Evolutionary conservation across 164 flowering plant genomes (phyloP), one percentile per base, ranked within the genome.

Genomic region (Macadamia tetraphylla): DNA sequence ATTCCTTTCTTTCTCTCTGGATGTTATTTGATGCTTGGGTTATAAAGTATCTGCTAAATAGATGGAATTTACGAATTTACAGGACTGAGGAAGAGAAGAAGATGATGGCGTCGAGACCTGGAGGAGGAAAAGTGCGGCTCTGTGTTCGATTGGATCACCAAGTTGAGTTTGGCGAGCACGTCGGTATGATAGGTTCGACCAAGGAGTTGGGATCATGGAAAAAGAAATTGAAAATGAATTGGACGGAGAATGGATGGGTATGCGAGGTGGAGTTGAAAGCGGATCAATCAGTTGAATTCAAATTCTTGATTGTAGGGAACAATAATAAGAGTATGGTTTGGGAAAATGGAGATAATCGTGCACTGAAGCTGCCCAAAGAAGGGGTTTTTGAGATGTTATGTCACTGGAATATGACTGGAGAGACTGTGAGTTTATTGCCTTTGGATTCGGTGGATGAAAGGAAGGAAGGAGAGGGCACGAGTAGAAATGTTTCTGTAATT

Each of bases 121-220:
- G 78, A 40, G 17, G 62, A 6, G 86, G 80, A 66, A 87, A 79
- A 70, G 88, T 86, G 62, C 64, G 18, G 62, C 63, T 93, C 12
- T 79, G 56, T 29, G 6, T 93, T 14, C 62, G 81, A 55, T 63
- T 94, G 55, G 78, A 85, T 69, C 97, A 94, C 70, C 98, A 88
- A 66, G 98, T 94, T 66, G 3, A 81, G 58, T 94, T 86, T 65
- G 98, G 98, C 1, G 96, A 91, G 75, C 76, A 73, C 58, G 85
- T 91, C 23, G 90, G 53, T 12, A 67, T 94, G 35, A 66, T 88
- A 58, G 98, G 98, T 35, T 89, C 97, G 0, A 56, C 74, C 0
- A 82, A 85, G 68, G 97, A 89, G 74, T 66, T 94, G 51, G 98
- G 98, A 10, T 83, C 87, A 3, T 94, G 98, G 98, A 89, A 86